These are phyloP conservation scores for Eimeria acervulina DNA, from an alignment of 169 alveolate species.

Conservation along the genomic window DNA sequence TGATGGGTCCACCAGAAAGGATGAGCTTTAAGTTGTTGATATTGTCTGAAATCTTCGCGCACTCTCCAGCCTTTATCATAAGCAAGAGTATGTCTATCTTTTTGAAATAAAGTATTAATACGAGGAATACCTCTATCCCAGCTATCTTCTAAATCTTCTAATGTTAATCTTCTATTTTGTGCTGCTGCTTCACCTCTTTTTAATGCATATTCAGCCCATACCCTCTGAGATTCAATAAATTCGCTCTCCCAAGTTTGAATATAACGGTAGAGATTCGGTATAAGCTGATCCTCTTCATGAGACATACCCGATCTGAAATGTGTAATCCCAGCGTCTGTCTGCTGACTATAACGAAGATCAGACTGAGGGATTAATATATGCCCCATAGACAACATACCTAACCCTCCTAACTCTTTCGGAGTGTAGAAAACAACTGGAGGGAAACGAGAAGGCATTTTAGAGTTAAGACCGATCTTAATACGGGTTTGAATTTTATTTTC, in stretches of 20 bases:
- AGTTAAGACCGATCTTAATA: constrained; percentile 99
- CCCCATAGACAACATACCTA: constrained; percentile 99
- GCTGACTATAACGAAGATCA: constrained; percentile 97
- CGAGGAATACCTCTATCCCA: constrained; percentile 99
- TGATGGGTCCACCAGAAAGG: constrained; percentile 99
- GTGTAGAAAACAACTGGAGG: constrained; percentile 99
- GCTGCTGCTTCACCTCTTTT: constrained; percentile 99
- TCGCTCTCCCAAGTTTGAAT: constrained; percentile 99
- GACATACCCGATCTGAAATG: constrained; percentile 99
- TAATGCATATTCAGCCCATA: constrained; percentile 99
- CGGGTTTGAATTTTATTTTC: constrained; percentile 97
- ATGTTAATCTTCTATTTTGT: constrained; percentile 98
- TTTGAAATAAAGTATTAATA: constrained; percentile 99
- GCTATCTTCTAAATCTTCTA: constrained; percentile 99
- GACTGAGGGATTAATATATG: constrained; percentile 99
- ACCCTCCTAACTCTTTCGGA: constrained; percentile 99
- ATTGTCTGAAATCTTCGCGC: constrained; percentile 98
- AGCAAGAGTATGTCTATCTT: constrained; percentile 99
- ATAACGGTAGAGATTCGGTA: constrained; percentile 99
- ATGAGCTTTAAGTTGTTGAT: constrained; percentile 97
- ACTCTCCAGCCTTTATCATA: constrained; percentile 99
- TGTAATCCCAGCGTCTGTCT: constrained; percentile 99
- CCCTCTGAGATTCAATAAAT: constrained; percentile 99
- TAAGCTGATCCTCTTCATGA: constrained; percentile 99
- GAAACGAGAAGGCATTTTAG: constrained; percentile 99